Percentiles rank a stretch among this genome's conserved stretches.
These are phyloP conservation scores for Glebionis coronaria DNA, from an alignment of 129 eudicot species.

Conservation along the genomic window DNA sequence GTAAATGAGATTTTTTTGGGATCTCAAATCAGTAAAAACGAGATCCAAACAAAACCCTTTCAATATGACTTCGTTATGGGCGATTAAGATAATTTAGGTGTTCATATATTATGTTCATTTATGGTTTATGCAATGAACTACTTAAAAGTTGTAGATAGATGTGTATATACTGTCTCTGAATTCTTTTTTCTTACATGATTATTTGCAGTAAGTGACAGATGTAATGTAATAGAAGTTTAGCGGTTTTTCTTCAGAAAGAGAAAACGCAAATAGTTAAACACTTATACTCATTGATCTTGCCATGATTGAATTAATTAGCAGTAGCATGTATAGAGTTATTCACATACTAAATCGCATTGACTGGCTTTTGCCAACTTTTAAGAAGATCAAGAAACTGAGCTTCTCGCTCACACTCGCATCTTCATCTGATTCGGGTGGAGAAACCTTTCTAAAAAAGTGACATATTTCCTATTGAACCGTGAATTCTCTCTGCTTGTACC, in stretches of 20 bases:
- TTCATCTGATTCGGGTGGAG: too few relatives aligned
- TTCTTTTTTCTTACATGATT: background rate
- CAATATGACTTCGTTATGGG: conserved; percentile 5
- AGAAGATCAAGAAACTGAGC: too few relatives aligned
- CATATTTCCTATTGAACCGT: background rate
- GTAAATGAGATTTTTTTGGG: background rate
- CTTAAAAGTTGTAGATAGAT: conserved; percentile 8
- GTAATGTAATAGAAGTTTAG: too few relatives aligned
- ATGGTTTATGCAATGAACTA: background rate
- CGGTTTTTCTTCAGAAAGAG: too few relatives aligned
- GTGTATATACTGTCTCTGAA: background rate
- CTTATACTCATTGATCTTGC: too few relatives aligned
- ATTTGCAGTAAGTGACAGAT: background rate
- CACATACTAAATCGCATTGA: too few relatives aligned
- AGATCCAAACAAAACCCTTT: background rate
- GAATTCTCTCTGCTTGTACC: conserved; percentile 1
- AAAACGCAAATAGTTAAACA: too few relatives aligned
- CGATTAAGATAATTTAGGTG: conserved; percentile 7
- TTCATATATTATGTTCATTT: background rate
- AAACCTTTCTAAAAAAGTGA: too few relatives aligned
- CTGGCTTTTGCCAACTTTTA: too few relatives aligned
- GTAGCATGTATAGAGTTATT: too few relatives aligned
- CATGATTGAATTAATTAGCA: too few relatives aligned
- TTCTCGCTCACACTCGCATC: too few relatives aligned
- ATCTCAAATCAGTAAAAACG: background rate